Evolutionary conservation across 129 eudicot species (phyloP).

Genomic region (Rutidosis leptorrhynchoides): DNA sequence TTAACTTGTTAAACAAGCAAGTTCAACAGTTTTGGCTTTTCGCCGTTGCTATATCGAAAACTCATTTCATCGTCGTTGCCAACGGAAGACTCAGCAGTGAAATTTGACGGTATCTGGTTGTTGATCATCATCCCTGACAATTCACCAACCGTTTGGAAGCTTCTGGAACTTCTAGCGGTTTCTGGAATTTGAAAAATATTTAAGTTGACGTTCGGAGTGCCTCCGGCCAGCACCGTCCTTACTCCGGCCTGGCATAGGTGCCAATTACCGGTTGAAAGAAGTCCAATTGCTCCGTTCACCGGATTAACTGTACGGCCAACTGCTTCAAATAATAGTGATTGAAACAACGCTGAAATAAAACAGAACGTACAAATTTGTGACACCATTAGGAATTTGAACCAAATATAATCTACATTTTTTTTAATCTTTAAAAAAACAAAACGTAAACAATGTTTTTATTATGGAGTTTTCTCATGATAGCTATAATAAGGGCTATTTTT

Average conservation of each 20-base stretch:
- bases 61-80: conserved; percentile 23
- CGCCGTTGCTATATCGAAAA: conserved; percentile 29
- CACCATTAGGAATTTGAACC: neutral
- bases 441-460: no score
- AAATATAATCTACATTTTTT: no score
- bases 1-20: conserved; percentile 42
- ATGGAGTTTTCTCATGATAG: no score
- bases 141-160: conserved; percentile 8
- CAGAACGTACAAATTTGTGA: neutral
- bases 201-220: conserved; percentile 31
- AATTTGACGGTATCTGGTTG: conserved; percentile 4
- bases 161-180: conserved; percentile 20
- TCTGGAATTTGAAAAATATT: conserved; percentile 22
- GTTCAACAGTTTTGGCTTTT: conserved; percentile 63
- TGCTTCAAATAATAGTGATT: conserved; percentile 71
- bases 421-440: no score
- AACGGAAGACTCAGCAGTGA: conserved; percentile 3
- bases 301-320: conserved; percentile 83
- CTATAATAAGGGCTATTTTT: no score
- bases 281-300: conserved; percentile 72
- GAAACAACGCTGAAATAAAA: conserved; percentile 54
- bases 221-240: conserved; percentile 61
- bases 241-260: conserved; percentile 66
- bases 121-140: conserved; percentile 19
- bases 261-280: conserved; percentile 72